These are phyloP conservation scores for Lactifluus piperatus DNA, from an alignment of 768 basidiomycete genomes.

Conservation along the genomic window DNA sequence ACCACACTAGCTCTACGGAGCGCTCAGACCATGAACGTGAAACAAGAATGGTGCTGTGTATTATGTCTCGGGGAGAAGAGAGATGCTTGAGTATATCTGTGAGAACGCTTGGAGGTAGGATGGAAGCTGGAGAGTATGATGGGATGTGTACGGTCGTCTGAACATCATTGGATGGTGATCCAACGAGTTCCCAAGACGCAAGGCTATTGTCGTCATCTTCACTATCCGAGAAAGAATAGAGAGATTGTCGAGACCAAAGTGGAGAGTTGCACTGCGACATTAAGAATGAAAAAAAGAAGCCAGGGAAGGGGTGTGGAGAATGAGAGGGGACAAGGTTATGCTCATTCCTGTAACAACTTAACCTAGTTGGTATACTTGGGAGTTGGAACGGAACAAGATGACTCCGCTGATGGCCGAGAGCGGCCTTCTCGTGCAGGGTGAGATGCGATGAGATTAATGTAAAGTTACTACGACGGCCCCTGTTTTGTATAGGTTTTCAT, in stretches of 20 bases:
- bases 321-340: neutral
- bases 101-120: slow-evolving; percentile 83
- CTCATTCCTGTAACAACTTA: neutral
- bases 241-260: slow-evolving; percentile 52
- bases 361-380: neutral
- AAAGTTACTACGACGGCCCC: too few species aligned
- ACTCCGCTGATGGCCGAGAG: too few species aligned
- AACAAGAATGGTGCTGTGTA: slow-evolving; percentile 62
- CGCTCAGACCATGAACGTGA: slow-evolving; percentile 93
- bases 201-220: slow-evolving; percentile 52
- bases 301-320: neutral
- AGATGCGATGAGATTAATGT: too few species aligned
- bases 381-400: too few species aligned
- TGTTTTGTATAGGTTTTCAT: too few species aligned
- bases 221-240: slow-evolving; percentile 70
- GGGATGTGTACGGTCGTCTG: slow-evolving; percentile 21
- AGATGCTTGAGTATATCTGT: slow-evolving; percentile 87
- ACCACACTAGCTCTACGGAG: slow-evolving; percentile 91
- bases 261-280: slow-evolving; percentile 28
- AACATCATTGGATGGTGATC: slow-evolving; percentile 43
- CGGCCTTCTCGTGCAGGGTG: too few species aligned
- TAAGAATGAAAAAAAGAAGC: neutral
- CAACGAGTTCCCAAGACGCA: slow-evolving; percentile 30
- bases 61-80: slow-evolving; percentile 60
- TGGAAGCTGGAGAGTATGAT: slow-evolving; percentile 47